Evolutionary conservation across 805 yeast genomes (phyloP).

Genomic region (Limtongia smithiae): DNA sequence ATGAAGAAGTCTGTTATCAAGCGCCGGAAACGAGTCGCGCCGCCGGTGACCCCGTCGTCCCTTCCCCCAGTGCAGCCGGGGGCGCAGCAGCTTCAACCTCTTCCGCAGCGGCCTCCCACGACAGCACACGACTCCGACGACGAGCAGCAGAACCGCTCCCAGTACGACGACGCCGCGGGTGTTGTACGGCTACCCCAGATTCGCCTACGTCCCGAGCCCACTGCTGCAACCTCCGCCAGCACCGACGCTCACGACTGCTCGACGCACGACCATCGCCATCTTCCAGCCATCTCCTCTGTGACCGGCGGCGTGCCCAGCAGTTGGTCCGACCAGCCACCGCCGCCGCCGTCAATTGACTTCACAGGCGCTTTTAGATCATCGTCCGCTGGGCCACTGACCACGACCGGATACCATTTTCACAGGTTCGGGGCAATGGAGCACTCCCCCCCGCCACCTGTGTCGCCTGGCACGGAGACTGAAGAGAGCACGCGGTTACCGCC

Average conservation of each 20-base stretch:
- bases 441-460: conserved; percentile 3
- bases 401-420: conserved; percentile 4
- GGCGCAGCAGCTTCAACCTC: conserved; percentile 2
- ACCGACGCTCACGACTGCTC: too few species aligned
- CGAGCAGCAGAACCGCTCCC: conserved; percentile 1
- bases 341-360: conserved; percentile 38
- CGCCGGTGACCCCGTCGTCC: conserved; percentile 24
- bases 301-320: conserved; percentile 6
- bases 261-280: conserved; percentile 1
- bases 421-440: neutral
- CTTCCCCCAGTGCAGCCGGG: conserved; percentile 18
- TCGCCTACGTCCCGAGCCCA: neutral
- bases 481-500: conserved; percentile 18
- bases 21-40: conserved; percentile 56
- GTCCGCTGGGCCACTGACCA: conserved; percentile 16
- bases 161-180: neutral
- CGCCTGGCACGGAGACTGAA: conserved; percentile 1
- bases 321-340: neutral
- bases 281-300: neutral
- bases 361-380: conserved; percentile 38
- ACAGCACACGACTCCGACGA: conserved; percentile 17
- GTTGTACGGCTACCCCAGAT: neutral
- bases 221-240: too few species aligned
- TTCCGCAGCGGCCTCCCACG: too few species aligned
- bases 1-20: conserved; percentile 72